Evolutionary conservation across 208 protist genomes (phyloP), one percentile per base, ranked within the genome.

Genomic region (Trypanosoma mega): DNA sequence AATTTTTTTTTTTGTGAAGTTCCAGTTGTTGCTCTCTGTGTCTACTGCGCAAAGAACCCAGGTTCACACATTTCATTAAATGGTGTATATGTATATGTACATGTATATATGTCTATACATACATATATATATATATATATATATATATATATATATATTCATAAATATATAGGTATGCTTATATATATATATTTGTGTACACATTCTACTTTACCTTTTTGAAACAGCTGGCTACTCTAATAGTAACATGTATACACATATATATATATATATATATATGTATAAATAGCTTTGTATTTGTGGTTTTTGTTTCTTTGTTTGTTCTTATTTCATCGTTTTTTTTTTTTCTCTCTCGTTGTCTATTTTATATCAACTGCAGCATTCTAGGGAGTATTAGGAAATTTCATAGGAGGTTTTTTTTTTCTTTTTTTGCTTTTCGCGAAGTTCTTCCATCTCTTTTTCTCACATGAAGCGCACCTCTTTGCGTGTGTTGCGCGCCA

Each of bases 391-490:
- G 59, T 8, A 1, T 16, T 54, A 58, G 18, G 20, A 18, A 23
- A 33, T 31, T 31, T 43, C 20, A 24, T 30, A 58, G 3, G 14
- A 68, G 16, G 26, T 24, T 46, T 44, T 23, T 50, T 7, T 9
- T 51, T 16, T 62, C 56, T 34, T 34, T 27, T 29, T 31, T 11
- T 48, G 34, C 5, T 65, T 55, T 49, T 57, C n/a, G n/a, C n/a
- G n/a, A n/a, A n/a, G n/a, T n/a, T n/a, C n/a, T n/a, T n/a, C n/a
- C n/a, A n/a, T n/a, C n/a, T n/a, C n/a, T n/a, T 14, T 26, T 51
- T 34, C 30, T 66, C 12, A 59, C 11, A 84, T 88, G 81, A 73
- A 75, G 47, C 77, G 76, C 46, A 68, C 68, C 4, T 75, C 64
- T 54, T 65, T 70, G 23, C 59, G 53, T 37, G 31, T 80, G 44